phyloP scores from a whole-genome alignment of 331 rosid genomes.

The Telfairia occidentalis region DNA sequence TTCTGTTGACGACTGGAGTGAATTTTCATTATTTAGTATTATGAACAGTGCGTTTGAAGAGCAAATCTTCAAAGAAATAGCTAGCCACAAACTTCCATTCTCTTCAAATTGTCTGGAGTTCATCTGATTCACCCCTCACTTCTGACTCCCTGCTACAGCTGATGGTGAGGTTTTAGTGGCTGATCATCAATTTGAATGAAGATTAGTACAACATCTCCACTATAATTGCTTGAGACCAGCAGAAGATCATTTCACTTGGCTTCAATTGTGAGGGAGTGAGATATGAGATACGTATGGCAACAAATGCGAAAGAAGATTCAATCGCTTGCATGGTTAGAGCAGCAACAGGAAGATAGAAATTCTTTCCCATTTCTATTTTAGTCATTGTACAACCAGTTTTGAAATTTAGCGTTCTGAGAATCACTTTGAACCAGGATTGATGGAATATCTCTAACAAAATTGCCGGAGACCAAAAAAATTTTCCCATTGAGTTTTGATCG shows the following conservation, averaged over 20 bases:
- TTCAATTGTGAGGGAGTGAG: background rate
- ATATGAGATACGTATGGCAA: background rate
- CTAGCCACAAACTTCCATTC: background rate
- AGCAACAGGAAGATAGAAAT: background rate
- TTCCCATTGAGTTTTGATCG: background rate
- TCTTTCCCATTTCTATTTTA: background rate
- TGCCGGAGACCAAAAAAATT: background rate
- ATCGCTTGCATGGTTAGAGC: background rate
- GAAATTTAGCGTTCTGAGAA: background rate
- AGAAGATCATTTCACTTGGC: background rate
- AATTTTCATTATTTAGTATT: background rate
- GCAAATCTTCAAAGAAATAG: background rate
- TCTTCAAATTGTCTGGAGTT: background rate
- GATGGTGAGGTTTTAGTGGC: background rate
- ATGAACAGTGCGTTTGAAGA: background rate
- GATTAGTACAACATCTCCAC: background rate
- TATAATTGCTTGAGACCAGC: background rate
- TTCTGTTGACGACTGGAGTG: background rate
- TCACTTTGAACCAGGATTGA: background rate
- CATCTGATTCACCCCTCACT: background rate
- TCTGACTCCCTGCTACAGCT: background rate
- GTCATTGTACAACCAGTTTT: slow-evolving; percentile 1
- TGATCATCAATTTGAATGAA: background rate
- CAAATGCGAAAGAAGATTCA: background rate
- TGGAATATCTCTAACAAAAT: background rate